Evolutionary conservation across 257 asterid genomes (phyloP), one percentile per base, ranked within the genome.

Genomic region (Ehretia macrophylla): DNA sequence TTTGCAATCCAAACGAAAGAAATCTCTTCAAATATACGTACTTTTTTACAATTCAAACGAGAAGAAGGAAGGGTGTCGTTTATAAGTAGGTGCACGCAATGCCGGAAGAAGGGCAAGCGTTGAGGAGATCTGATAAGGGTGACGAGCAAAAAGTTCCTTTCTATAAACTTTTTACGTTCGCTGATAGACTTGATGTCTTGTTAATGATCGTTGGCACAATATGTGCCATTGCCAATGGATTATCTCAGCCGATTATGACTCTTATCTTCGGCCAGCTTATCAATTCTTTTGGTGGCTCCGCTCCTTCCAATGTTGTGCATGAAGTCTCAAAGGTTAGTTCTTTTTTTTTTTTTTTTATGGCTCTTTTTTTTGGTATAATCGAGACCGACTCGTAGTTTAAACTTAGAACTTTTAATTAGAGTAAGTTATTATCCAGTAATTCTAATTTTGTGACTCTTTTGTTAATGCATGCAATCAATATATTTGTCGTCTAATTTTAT

Each of bases 241-340:
- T 83, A 38, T 23, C 95, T 5, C 94, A 84, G 77, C 95, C 95
- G 32, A 0, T 82, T n/a, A 89, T 84, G 95, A 75, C 94, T 8
- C 67, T 86, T 18, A 61, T 86, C 8, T 82, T 89, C 32, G 95
- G 94, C 14, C 39, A 79, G 40, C 69, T 89, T 62, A 74, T 89
- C 14, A 81, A 89, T 71, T 51, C 94, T 32, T 82, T 86, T 44
- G 92, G 85, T 16, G 32, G 59, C 1, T 39, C 73, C n/a, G 61
- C 50, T 56, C 47, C 5, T 0, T 55, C 83, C 1, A 50, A 71
- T 14, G 76, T 85, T 20, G 78, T 79, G 54, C 80, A 74, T 66
- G 72, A 35, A 58, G 74, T 88, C 45, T 72, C 87, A 0, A 72
- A 81, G 92, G 94, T 75, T 48, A 16, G 17, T 40, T 0, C 3